phyloP scores from a whole-genome alignment of 805 yeast genomes.

The Diddensiella santjacobensis region DNA sequence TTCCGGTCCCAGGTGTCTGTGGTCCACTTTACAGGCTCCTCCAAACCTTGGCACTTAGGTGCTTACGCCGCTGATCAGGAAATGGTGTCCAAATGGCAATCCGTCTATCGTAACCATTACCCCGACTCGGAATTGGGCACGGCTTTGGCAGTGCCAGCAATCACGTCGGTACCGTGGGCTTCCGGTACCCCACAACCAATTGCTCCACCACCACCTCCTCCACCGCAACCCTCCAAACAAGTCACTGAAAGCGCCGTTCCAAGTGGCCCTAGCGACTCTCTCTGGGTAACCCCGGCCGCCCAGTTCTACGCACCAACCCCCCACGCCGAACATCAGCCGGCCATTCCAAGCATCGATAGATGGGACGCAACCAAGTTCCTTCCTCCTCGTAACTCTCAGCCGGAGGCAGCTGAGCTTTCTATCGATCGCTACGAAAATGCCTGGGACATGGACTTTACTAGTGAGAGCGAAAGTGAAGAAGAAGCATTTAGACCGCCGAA shows the following conservation, averaged over 20 bases:
- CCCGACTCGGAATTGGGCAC: neutral
- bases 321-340: neutral
- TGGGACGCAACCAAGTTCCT: slow-evolving; percentile 29
- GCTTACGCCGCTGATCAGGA: slow-evolving; percentile 12
- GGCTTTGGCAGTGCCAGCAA: neutral
- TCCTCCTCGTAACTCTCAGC: slow-evolving; percentile 25
- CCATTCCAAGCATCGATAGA: slow-evolving; percentile 19
- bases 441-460: slow-evolving; percentile 12
- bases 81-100: slow-evolving; percentile 22
- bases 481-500: slow-evolving; percentile 14
- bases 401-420: slow-evolving; percentile 25
- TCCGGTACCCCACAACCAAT: neutral
- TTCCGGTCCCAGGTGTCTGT: slow-evolving; percentile 43
- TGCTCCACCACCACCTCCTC: neutral
- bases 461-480: neutral
- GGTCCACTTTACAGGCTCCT: slow-evolving; percentile 38
- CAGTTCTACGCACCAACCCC: slow-evolving; percentile 1
- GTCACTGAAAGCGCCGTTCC: neutral
- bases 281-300: neutral
- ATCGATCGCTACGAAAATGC: slow-evolving; percentile 12
- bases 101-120: slow-evolving; percentile 9
- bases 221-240: neutral
- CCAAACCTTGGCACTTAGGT: slow-evolving; percentile 37
- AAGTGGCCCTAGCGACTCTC: neutral
- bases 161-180: slow-evolving; percentile 2